Evolutionary conservation across 1,139 yeast genomes (phyloP).

Genomic region (Spathaspora jeffriesii): DNA sequence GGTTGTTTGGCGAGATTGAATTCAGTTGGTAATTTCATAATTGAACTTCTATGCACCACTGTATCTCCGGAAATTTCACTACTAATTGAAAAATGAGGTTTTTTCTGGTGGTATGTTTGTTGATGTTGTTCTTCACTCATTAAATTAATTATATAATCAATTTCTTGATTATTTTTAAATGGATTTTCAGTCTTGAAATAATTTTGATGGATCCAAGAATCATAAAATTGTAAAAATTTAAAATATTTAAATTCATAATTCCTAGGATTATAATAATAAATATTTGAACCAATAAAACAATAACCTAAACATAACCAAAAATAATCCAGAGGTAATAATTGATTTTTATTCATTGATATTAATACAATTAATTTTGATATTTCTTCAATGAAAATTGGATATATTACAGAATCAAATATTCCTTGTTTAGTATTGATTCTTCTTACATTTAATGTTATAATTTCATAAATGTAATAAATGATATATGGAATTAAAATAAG

Average conservation of each 20-base stretch:
- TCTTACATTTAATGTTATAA: conserved; percentile 1
- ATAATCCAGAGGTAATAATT: conserved; percentile 1
- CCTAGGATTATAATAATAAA: conserved; percentile 9
- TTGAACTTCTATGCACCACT: conserved; percentile 9
- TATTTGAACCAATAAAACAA: conserved; percentile 3
- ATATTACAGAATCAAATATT: conserved; percentile 9
- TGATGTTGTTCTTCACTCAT: conserved; percentile 6
- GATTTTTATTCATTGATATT: conserved; percentile 4
- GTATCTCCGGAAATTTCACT: conserved; percentile 14
- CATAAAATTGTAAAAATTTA: conserved; percentile 11
- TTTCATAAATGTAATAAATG: conserved; percentile 5
- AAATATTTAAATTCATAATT: conserved; percentile 8
- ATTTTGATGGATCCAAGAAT: conserved; percentile 12
- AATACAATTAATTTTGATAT: conserved; percentile 6
- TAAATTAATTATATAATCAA: conserved; percentile 8
- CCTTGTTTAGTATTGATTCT: background rate
- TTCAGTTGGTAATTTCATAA: conserved; percentile 11
- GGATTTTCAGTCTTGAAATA: conserved; percentile 6
- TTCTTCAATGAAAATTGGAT: conserved; percentile 11
- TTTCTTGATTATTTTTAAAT: conserved; percentile 8
- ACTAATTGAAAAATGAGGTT: conserved; percentile 7
- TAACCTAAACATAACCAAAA: conserved; percentile 11
- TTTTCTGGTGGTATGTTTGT: background rate
- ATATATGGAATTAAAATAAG: conserved; percentile 4
- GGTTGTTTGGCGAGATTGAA: conserved; percentile 8